Evolutionary conservation across 1,284 basidiomycete genomes (phyloP).

Genomic region (Grifola frondosa): DNA sequence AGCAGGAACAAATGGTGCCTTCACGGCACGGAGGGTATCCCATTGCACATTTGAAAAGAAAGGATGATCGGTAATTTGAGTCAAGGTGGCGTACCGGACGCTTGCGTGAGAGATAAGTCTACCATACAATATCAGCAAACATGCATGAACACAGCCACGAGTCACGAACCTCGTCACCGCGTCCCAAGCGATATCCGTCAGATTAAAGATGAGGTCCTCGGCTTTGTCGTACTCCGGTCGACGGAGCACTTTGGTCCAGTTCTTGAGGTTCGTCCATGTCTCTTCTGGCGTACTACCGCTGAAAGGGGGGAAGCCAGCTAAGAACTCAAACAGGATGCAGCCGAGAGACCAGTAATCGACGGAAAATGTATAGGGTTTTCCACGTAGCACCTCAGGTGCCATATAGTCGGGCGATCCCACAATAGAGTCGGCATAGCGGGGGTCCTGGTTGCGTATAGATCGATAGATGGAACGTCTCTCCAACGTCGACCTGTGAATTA

Average conservation of each 20-base stretch:
- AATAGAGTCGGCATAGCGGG: conserved; percentile 95
- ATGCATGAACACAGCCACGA: not conserved
- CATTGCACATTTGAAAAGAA: conserved; percentile 85
- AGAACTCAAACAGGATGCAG: conserved; percentile 97
- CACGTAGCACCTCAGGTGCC: conserved; percentile 92
- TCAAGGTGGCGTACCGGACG: conserved; percentile 74
- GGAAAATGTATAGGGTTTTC: conserved; percentile 91
- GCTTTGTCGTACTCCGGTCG: conserved; percentile 94
- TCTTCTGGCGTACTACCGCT: conserved; percentile 95
- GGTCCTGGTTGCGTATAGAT: conserved; percentile 87
- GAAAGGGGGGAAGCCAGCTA: conserved; percentile 98
- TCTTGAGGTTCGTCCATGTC: conserved; percentile 99
- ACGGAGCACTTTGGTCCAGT: conserved; percentile 91
- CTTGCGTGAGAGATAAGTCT: conserved; percentile 75
- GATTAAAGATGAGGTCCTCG: conserved; percentile 97
- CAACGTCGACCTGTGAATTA: conserved; percentile 90
- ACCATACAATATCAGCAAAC: not conserved
- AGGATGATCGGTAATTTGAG: conserved; percentile 75
- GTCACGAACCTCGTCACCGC: conserved; percentile 76
- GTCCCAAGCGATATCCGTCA: conserved; percentile 94
- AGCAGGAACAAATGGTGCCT: conserved; percentile 95
- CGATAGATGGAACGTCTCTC: conserved; percentile 96
- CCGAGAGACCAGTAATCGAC: conserved; percentile 99
- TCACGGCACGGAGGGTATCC: conserved; percentile 73
- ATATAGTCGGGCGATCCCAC: conserved; percentile 99